Base-by-base conservation (phyloP, 768 basidiomycete species). In the Xerocomellus chrysenteron region DNA sequence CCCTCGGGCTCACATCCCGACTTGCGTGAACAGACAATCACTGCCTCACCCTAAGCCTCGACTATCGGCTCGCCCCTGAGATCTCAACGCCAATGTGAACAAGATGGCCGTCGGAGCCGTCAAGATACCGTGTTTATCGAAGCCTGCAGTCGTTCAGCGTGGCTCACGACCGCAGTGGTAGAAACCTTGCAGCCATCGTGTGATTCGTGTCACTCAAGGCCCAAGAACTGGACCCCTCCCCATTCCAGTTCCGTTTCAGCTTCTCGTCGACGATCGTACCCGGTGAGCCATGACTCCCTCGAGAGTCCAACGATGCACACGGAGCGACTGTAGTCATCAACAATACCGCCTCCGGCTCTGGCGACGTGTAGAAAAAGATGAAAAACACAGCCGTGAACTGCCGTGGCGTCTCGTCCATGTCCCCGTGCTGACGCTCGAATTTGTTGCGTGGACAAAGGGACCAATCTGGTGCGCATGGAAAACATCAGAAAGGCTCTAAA, bases 381-480 rank as follows among this genome's bases (percentile, higher is more conserved):
- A n/a, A n/a, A n/a, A n/a, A n/a, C n/a, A n/a, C n/a, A n/a, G n/a
- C n/a, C n/a, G 81, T 69, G 63, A 98, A 84, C 43, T 85, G 79
- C 7, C 76, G 71, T 30, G 91, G 88, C 1, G 82, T 76, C 48
- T 78, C 73, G 54, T 90, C 85, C 26, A 86, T 69, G 52, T 93
- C 88, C 7, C 96, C 97, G 4, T 76, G 72, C 67, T 84, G 60
- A 98, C 82, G 49, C 78, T 75, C 2, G 88, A 83, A 69, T 98
- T 93, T 17, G 79, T 70, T 0, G 82, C 73, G 61, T 98, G 93
- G 42, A 98, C 74, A 68, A 98, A 99, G 2, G 97, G 97, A 1
- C 97, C 97, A 32, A 92, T 74, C 96, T 99, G 59, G 33, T 39
- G 37, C 48, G 36, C 52, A 45, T 16, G 9, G 11, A 12, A 41